Evolutionary conservation across 768 basidiomycete species (phyloP).

Genomic region (Pisolithus orientalis): DNA sequence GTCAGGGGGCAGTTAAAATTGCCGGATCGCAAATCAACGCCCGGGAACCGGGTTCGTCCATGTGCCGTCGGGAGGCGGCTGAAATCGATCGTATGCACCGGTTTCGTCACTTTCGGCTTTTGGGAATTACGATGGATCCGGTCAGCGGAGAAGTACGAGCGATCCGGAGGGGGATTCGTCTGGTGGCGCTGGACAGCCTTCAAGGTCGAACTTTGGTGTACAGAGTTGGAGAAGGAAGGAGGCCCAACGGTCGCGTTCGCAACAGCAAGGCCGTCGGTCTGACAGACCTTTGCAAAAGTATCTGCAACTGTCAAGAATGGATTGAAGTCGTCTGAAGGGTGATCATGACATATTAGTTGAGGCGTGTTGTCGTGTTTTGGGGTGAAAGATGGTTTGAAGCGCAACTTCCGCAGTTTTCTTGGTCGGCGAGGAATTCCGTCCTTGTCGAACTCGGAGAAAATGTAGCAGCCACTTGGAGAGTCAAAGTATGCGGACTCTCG

Average conservation of each 20-base stretch:
- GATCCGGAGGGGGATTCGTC: background rate
- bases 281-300: background rate
- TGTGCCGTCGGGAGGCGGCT: constrained; percentile 12
- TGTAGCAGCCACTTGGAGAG: constrained; percentile 19
- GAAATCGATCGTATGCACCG: constrained; percentile 24
- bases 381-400: constrained; percentile 19
- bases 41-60: constrained; percentile 10
- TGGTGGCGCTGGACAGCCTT: no score
- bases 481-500: constrained; percentile 23
- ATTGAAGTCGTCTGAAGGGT: background rate
- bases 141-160: no score
- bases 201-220: no score
- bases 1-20: constrained; percentile 1
- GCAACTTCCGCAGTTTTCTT: constrained; percentile 22
- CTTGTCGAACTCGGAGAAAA: constrained; percentile 25
- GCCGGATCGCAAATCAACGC: background rate
- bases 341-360: background rate
- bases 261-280: background rate
- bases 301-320: background rate
- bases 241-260: background rate
- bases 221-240: background rate
- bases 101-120: background rate
- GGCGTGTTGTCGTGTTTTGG: constrained; percentile 4
- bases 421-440: constrained; percentile 25
- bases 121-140: background rate